Base-by-base conservation (phyloP, 306 rosid genomes). In the Prunus kanzakura region DNA sequence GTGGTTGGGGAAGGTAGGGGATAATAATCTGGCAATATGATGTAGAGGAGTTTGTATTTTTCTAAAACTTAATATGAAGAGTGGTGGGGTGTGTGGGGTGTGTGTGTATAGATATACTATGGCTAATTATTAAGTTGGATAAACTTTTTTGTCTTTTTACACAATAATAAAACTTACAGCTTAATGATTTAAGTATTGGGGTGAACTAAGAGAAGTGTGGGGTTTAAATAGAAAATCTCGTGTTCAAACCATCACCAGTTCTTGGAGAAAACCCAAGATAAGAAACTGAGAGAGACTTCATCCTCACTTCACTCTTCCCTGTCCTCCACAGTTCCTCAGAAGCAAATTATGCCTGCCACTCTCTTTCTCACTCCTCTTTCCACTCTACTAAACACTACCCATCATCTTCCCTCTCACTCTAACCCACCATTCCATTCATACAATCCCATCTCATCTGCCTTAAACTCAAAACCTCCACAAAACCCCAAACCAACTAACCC, bases 401-500 rank as follows among this genome's bases (percentile, higher is more conserved):
- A 4, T 71, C 73, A 4, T 71, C 73, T 47, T 50, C n/a, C 71
- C 4, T 45, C 47, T 60, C 57, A 68, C 9, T n/a, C 25, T 60
- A 56, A 29, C 32, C 16, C 27, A 54, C 23, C 79, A 16, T 80
- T 74, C 12, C 64, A 11, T 74, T 83, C 86, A 43, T 55, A 3
- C 75, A 45, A 43, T 69, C 64, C 19, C 69, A 62, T 84, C 77
- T 85, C 84, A 29, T 88, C 89, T 75, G 87, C 87, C 27, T 73
- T 81, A 9, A 64, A 65, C 32, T 73, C 75, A 69, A 79, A 74
- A 63, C 74, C 83, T 72, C 78, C 62, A 54, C 72, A 58, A 71
- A 83, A 30, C 67, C 68, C 83, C 41, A 71, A 69, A 14, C 80
- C 47, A n/a, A 77, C 67, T 11, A 49, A 51, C 29, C 82, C 70